These are phyloP conservation scores for Chaetomium globosum DNA, from an alignment of 2,329 filamentous ascomycete genomes.

Conservation along the genomic window DNA sequence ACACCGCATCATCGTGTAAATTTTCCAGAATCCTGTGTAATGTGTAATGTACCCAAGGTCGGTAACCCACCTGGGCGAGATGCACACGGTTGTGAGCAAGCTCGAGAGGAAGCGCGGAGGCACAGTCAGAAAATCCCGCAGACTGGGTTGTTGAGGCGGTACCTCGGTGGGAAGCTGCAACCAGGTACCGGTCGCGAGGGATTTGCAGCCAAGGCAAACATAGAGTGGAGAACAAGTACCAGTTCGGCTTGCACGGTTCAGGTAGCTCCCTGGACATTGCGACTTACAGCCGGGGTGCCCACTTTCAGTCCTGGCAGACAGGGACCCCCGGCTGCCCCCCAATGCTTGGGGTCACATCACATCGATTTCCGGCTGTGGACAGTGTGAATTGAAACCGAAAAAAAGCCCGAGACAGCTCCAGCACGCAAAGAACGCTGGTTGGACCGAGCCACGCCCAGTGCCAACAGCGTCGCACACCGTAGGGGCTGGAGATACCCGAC, in stretches of 20 bases:
- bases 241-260: constrained; percentile 38
- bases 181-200: constrained; percentile 38
- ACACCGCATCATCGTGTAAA: constrained; percentile 10
- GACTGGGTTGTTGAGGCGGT: constrained; percentile 31
- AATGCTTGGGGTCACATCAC: constrained; percentile 26
- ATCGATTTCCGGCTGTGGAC: constrained; percentile 24
- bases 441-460: constrained; percentile 16
- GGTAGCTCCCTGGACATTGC: constrained; percentile 37
- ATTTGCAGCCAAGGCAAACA: constrained; percentile 30
- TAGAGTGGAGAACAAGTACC: constrained; percentile 36
- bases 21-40: not conserved
- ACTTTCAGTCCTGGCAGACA: constrained; percentile 22
- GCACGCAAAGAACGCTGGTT: not conserved
- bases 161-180: constrained; percentile 33
- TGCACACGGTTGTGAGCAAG: constrained; percentile 18
- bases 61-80: constrained; percentile 23
- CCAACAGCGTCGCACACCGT: constrained; percentile 19
- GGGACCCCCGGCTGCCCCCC: constrained; percentile 27
- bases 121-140: constrained; percentile 39
- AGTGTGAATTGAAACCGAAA: constrained; percentile 32
- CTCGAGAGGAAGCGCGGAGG: constrained; percentile 25
- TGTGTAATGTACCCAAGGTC: constrained; percentile 8
- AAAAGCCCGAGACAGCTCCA: constrained; percentile 30
- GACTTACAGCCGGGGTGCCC: constrained; percentile 35
- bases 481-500: constrained; percentile 25